Conservation (phyloP, 352 stramenopile genomes). For the Peronospora destructor region DNA sequence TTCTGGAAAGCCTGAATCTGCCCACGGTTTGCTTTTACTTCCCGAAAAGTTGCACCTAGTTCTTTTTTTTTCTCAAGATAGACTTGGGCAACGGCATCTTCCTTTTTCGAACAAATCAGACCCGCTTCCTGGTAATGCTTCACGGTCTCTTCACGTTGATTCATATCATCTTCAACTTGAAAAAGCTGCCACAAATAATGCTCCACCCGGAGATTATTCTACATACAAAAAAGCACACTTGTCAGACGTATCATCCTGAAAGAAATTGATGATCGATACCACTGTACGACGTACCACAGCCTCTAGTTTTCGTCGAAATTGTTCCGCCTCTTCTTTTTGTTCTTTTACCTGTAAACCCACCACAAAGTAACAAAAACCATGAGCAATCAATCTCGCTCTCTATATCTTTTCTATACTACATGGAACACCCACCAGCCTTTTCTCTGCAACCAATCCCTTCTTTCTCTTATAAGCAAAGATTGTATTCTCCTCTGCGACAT, state of each 20-base stretch:
- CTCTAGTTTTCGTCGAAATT: slow-evolving; percentile 65
- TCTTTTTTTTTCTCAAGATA: slow-evolving; percentile 79
- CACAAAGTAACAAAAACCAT: background rate
- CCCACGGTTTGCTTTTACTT: slow-evolving; percentile 56
- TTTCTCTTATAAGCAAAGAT: slow-evolving; percentile 96
- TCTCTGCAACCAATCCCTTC: slow-evolving; percentile 91
- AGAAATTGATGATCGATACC: no score
- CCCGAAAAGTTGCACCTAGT: slow-evolving; percentile 41
- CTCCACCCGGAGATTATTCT: slow-evolving; percentile 80
- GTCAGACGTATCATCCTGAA: no score
- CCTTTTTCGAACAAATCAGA: slow-evolving; percentile 37
- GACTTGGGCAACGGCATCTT: slow-evolving; percentile 31
- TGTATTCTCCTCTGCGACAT: slow-evolving; percentile 88
- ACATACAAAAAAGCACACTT: slow-evolving; percentile 1
- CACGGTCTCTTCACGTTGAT: slow-evolving; percentile 75
- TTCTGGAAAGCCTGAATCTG: slow-evolving; percentile 72
- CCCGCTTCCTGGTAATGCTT: slow-evolving; percentile 42
- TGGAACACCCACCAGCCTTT: slow-evolving; percentile 46
- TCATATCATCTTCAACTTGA: slow-evolving; percentile 88
- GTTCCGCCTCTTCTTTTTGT: slow-evolving; percentile 91
- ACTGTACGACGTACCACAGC: slow-evolving; percentile 41
- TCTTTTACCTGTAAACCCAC: slow-evolving; percentile 73
- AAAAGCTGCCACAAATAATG: slow-evolving; percentile 96
- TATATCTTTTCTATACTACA: background rate
- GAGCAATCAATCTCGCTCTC: background rate